Percentiles rank a stretch among this genome's conserved stretches.
Conservation (phyloP, 495 filamentous ascomycete species). For the Talaromyces adpressus region DNA sequence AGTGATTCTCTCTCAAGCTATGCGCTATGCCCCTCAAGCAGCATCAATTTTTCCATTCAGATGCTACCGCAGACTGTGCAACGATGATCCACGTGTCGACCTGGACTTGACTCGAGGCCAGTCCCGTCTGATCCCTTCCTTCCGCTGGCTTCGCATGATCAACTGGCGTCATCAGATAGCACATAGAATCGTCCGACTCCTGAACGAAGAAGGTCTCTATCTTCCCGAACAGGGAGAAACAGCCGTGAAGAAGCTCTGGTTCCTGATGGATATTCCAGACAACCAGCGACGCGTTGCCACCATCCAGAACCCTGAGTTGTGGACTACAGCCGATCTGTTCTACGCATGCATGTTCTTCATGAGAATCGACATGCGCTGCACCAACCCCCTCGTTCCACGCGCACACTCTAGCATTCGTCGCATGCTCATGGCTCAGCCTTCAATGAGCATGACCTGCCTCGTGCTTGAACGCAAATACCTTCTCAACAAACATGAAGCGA, state of each 20-base stretch:
- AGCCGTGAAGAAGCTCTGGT: constrained; percentile 57
- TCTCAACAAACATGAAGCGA: constrained; percentile 28
- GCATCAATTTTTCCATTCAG: constrained; percentile 42
- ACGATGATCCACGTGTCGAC: constrained; percentile 33
- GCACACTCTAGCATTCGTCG: constrained; percentile 33
- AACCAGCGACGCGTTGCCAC: constrained; percentile 39
- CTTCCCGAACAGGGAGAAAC: constrained; percentile 34
- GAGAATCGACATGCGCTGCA: constrained; percentile 56
- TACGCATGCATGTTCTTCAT: constrained; percentile 48
- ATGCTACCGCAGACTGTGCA: constrained; percentile 44
- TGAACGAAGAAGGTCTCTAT: constrained; percentile 44
- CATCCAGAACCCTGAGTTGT: constrained; percentile 40
- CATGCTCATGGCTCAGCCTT: constrained; percentile 53
- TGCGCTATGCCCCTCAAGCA: constrained; percentile 34
- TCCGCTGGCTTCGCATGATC: constrained; percentile 49
- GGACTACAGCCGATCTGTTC: constrained; percentile 47
- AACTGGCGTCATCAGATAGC: constrained; percentile 37
- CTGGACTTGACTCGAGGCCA: constrained; percentile 10
- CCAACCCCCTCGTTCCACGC: constrained; percentile 37
- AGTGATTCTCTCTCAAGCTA: constrained; percentile 34
- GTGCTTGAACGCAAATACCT: constrained; percentile 38
- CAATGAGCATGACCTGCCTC: constrained; percentile 40
- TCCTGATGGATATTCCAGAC: constrained; percentile 54
- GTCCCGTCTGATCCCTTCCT: constrained; percentile 32
- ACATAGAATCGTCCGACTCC: constrained; percentile 45